Conservation (phyloP, 176 grass and related monocot species). For the Phoenix roebelenii region DNA sequence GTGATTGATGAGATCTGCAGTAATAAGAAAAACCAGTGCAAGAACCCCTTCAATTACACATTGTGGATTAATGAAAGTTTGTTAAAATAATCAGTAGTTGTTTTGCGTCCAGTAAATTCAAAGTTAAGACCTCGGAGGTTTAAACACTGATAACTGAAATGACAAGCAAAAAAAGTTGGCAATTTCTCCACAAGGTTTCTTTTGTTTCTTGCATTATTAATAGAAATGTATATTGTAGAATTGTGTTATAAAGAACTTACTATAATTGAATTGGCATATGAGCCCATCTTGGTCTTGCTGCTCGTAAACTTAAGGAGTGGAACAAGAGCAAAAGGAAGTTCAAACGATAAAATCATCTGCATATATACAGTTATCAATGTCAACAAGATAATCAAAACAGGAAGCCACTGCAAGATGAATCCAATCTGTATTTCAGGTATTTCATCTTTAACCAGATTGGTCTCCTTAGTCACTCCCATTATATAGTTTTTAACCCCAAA, state of each 20-base stretch:
- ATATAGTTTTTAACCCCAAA: too few relatives aligned
- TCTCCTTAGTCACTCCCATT: too few relatives aligned
- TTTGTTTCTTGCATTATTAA: not conserved
- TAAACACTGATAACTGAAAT: too few relatives aligned
- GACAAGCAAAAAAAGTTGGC: too few relatives aligned
- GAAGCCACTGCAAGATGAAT: too few relatives aligned
- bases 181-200: too few relatives aligned
- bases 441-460: too few relatives aligned
- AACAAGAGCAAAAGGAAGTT: conserved; percentile 88
- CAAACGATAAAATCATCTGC: conserved; percentile 99
- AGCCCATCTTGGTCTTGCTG: conserved; percentile 88
- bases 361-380: conserved; percentile 10
- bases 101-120: too few relatives aligned
- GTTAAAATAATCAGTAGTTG: too few relatives aligned
- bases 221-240: not conserved
- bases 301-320: conserved; percentile 96
- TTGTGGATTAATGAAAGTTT: too few relatives aligned
- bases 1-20: conserved; percentile 57
- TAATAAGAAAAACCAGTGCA: conserved; percentile 3
- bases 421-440: too few relatives aligned
- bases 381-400: not conserved
- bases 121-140: too few relatives aligned
- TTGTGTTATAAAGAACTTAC: conserved; percentile 24
- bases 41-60: not conserved
- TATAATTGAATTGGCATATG: conserved; percentile 52